phyloP scores from a whole-genome alignment of 139 green algal species.

The Chlamydomonas sp. region DNA sequence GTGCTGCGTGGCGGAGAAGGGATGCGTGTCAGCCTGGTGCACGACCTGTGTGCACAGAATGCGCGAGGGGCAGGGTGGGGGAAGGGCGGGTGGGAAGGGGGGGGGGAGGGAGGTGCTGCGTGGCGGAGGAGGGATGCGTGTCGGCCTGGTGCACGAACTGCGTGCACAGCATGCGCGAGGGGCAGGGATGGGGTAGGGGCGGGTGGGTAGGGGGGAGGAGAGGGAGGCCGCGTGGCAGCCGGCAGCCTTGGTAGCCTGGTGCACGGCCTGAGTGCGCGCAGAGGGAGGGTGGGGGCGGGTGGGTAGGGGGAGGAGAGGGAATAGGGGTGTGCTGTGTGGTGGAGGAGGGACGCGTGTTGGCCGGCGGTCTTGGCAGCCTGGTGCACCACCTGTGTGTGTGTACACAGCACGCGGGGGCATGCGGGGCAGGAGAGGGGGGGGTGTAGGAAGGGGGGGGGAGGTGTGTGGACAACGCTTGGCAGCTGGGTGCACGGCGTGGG shows the following conservation, averaged over 20 bases:
- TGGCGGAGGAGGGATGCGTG: conserved; percentile 55
- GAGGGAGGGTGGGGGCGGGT: too few species aligned
- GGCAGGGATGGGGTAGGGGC: too few species aligned
- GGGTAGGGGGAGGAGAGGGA: too few species aligned
- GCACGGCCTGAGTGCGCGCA: too few species aligned
- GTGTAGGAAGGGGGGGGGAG: conserved; percentile 55
- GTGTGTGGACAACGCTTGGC: conserved; percentile 65
- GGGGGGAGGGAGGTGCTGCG: conserved; percentile 66
- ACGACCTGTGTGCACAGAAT: conserved; percentile 14
- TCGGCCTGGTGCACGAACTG: conserved; percentile 33
- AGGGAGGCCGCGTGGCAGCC: too few species aligned
- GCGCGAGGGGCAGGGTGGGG: not conserved
- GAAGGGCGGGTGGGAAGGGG: too few species aligned
- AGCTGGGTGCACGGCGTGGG: conserved; percentile 29
- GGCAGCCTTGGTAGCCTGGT: too few species aligned
- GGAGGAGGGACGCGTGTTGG: conserved; percentile 52
- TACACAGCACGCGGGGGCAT: too few species aligned
- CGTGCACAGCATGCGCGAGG: not conserved
- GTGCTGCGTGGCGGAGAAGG: conserved; percentile 60
- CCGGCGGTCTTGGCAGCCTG: conserved; percentile 26
- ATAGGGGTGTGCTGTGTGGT: too few species aligned
- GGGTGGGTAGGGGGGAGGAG: too few species aligned
- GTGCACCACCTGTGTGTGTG: conserved; percentile 25
- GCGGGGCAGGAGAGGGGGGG: too few species aligned
- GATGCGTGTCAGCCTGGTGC: conserved; percentile 42